Evolutionary conservation across 331 rosid genomes (phyloP).

Genomic region (Stylosanthes scabra): DNA sequence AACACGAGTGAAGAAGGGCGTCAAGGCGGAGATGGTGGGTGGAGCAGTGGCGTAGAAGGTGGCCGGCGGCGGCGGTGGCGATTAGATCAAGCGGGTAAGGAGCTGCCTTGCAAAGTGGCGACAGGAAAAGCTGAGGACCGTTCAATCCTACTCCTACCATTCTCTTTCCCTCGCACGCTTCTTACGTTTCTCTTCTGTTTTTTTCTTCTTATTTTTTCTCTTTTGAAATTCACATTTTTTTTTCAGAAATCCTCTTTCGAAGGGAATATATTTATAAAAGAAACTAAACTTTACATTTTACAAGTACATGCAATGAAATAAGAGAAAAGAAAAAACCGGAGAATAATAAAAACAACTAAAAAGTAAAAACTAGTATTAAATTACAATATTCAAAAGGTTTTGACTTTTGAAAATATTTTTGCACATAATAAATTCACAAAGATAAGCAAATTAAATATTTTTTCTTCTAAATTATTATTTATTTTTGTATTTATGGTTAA

Average conservation of each 20-base stretch:
- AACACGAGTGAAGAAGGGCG: slow-evolving; percentile 52
- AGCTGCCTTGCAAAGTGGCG: slow-evolving; percentile 48
- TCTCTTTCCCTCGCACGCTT: background rate
- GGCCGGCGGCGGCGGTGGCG: slow-evolving; percentile 64
- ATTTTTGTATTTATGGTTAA: background rate
- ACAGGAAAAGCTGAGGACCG: slow-evolving; percentile 41
- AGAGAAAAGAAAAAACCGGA: background rate
- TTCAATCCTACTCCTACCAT: slow-evolving; percentile 49
- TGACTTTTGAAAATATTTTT: slow-evolving; percentile 12
- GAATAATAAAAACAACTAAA: background rate
- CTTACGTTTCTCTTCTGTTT: background rate
- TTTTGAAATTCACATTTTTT: background rate
- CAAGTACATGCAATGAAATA: slow-evolving; percentile 9
- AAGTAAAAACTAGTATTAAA: background rate
- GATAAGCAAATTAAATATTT: too few species aligned
- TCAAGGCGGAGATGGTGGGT: slow-evolving; percentile 42
- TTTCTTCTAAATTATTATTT: background rate
- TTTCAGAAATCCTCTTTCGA: background rate
- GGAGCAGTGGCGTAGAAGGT: slow-evolving; percentile 51
- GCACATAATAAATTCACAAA: background rate
- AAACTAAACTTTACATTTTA: background rate
- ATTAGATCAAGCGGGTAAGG: slow-evolving; percentile 49
- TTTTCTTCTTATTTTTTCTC: too few species aligned
- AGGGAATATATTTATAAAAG: background rate
- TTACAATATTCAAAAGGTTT: background rate